phyloP scores from a whole-genome alignment of 495 filamentous ascomycete genomes.

The Penicillium simplicissimum region DNA sequence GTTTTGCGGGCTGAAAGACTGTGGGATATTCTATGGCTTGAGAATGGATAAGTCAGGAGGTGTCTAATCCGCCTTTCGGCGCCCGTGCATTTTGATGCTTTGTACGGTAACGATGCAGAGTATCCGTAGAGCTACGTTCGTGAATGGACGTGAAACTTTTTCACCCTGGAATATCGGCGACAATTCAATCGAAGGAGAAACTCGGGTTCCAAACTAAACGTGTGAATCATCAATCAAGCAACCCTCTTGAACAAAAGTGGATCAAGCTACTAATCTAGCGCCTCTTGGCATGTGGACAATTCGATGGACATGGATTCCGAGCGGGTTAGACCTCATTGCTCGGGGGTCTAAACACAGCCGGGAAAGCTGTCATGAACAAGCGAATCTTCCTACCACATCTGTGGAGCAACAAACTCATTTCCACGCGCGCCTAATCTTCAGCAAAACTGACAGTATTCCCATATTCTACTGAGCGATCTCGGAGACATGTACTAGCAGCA shows the following conservation, averaged over 20 bases:
- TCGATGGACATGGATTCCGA: not conserved
- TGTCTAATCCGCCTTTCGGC: no score
- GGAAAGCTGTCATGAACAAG: no score
- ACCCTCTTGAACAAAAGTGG: not conserved
- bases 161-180: not conserved
- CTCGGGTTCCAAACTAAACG: not conserved
- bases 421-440: not conserved
- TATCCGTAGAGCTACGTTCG: no score
- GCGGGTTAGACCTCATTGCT: not conserved
- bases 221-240: not conserved
- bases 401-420: no score
- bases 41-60: no score
- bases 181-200: not conserved
- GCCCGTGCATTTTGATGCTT: no score
- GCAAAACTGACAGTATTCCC: not conserved
- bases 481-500: conserved; percentile 15
- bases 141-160: not conserved
- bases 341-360: no score
- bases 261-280: not conserved
- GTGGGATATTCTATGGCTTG: not conserved
- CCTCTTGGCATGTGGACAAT: not conserved
- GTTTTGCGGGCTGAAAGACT: not conserved
- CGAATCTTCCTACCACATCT: no score
- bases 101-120: no score
- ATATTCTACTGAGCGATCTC: not conserved